These are phyloP conservation scores for Blastocystis sp. DNA, from an alignment of 352 stramenopile species.

Conservation along the genomic window DNA sequence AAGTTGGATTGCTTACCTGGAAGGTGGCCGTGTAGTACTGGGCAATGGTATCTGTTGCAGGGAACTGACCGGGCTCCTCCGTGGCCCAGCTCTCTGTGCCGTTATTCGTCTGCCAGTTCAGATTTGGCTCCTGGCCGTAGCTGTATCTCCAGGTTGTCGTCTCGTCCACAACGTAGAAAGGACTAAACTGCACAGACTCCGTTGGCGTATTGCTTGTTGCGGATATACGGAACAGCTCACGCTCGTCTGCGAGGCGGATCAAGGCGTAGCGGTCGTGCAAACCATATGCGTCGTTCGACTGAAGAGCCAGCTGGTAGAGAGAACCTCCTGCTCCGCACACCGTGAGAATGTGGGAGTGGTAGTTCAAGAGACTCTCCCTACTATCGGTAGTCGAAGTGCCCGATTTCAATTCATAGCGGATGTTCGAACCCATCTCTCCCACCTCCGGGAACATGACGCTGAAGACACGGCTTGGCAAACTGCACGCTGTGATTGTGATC, in stretches of 20 bases:
- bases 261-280: neutral
- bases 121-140: conserved; percentile 18
- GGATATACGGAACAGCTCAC: conserved; percentile 23
- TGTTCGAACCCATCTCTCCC: conserved; percentile 2
- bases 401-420: neutral
- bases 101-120: conserved; percentile 42
- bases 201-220: neutral
- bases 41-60: conserved; percentile 30
- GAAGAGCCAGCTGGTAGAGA: neutral
- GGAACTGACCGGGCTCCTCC: neutral
- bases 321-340: neutral
- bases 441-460: neutral
- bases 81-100: conserved; percentile 17
- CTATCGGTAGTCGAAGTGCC: neutral
- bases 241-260: neutral
- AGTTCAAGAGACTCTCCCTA: neutral
- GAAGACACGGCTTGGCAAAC: neutral
- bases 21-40: conserved; percentile 62
- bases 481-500: conserved; percentile 2
- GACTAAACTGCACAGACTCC: neutral
- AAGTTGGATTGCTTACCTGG: neutral
- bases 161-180: conserved; percentile 21
- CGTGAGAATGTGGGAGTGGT: neutral
- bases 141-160: neutral
- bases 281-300: neutral